Conservation (phyloP, 345 rosid genomes). For the Erucastrum elatum region DNA sequence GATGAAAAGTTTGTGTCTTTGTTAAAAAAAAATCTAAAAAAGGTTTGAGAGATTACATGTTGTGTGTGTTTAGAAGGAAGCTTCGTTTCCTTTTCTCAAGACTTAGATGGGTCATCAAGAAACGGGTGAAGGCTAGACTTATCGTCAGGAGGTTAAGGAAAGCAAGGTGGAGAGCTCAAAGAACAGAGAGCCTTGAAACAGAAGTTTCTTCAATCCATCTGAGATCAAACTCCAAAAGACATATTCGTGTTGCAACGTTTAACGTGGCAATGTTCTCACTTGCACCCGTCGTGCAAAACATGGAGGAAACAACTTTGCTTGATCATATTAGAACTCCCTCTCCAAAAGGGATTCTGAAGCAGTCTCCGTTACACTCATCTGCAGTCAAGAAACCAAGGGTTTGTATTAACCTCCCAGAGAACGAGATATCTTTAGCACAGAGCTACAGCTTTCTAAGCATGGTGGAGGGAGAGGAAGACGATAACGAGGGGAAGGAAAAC, state of each 20-base stretch:
- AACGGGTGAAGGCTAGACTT: slow-evolving; percentile 59
- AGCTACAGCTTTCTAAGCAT: slow-evolving; percentile 47
- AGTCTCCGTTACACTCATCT: slow-evolving; percentile 63
- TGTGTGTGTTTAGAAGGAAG: slow-evolving; percentile 52
- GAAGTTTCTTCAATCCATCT: slow-evolving; percentile 34
- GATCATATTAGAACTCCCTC: slow-evolving; percentile 28
- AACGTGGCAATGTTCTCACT: slow-evolving; percentile 97
- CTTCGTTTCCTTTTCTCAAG: slow-evolving; percentile 53
- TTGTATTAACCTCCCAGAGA: slow-evolving; percentile 85
- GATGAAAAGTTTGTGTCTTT: neutral
- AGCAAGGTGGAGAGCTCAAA: slow-evolving; percentile 43
- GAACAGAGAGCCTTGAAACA: slow-evolving; percentile 29
- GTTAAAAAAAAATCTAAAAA: neutral
- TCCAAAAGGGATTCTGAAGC: slow-evolving; percentile 85
- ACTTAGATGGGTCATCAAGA: slow-evolving; percentile 61
- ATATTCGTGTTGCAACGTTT: slow-evolving; percentile 77
- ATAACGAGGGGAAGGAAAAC: slow-evolving; percentile 44
- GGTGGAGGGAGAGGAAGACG: slow-evolving; percentile 43
- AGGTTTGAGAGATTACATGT: slow-evolving; percentile 34
- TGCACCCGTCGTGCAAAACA: slow-evolving; percentile 69
- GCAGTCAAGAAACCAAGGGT: slow-evolving; percentile 60
- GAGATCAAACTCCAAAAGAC: slow-evolving; percentile 42
- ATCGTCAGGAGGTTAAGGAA: slow-evolving; percentile 60
- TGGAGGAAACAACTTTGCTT: slow-evolving; percentile 22
- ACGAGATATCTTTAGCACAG: slow-evolving; percentile 84